Evolutionary conservation across 768 basidiomycete genomes (phyloP).

Genomic region (Panaeolus cyanescens): DNA sequence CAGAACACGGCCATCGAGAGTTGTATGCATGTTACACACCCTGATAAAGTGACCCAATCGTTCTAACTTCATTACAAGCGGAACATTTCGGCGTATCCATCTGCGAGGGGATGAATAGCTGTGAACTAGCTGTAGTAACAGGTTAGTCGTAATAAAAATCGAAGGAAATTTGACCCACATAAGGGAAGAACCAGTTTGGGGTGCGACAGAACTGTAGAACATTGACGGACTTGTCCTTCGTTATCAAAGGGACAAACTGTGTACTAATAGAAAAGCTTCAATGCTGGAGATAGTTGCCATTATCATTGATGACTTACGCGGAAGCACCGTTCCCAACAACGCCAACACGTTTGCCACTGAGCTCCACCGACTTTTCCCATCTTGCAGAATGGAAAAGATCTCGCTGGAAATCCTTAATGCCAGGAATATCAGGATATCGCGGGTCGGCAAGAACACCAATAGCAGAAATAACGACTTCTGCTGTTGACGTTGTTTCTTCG

Average conservation of each 20-base stretch:
- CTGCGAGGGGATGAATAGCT: neutral
- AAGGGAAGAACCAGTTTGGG: conserved; percentile 47
- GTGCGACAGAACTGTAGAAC: conserved; percentile 53
- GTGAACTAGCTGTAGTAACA: neutral
- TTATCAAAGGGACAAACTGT: conserved; percentile 49
- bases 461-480: conserved; percentile 53
- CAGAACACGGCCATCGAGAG: too few relatives aligned
- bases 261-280: conserved; percentile 44
- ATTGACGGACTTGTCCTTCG: conserved; percentile 36
- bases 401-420: conserved; percentile 45
- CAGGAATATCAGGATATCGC: conserved; percentile 31
- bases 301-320: conserved; percentile 33
- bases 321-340: conserved; percentile 62
- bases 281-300: neutral
- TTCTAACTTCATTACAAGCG: neutral
- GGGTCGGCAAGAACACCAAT: conserved; percentile 49
- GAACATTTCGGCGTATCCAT: neutral
- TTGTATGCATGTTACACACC: neutral
- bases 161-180: conserved; percentile 30
- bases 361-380: conserved; percentile 43
- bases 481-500: conserved; percentile 26
- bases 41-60: neutral
- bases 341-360: conserved; percentile 49
- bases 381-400: conserved; percentile 51
- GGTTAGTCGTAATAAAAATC: too few relatives aligned